Base-by-base conservation (phyloP, 2,329 filamentous ascomycete species). In the Cryphonectria naterciae region DNA sequence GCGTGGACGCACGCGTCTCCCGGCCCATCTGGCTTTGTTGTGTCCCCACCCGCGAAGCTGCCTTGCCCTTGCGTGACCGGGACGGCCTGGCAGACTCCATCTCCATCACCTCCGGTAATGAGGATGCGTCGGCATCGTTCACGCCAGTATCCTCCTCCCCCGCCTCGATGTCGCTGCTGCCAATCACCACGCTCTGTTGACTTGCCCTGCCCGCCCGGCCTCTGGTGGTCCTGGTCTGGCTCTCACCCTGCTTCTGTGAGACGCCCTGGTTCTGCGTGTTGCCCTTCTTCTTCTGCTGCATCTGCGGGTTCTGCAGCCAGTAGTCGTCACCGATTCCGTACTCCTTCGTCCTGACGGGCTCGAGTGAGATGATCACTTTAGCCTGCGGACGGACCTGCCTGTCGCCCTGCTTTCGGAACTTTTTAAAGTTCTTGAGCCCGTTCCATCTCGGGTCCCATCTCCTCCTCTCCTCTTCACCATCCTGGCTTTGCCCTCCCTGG, bases 401-500 rank as follows among this genome's bases (percentile, higher is more conserved):
- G 28, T 87, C 87, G 35, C 88, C 90, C 68, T 88, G 85, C 68
- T 85, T 85, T 32, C 86, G 85, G 77, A 99, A 99, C 76, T 89
- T 92, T 80, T 99, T 99, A 83, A 97, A 99, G 78, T 99, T 98
- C 80, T 94, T 95, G 60, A 95, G 87, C 0, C 95, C 96, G 78
- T 98, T 97, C 96, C 96, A 99, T 54, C 86, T 86, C 0, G 93
- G 90, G 74, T 98, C 89, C 95, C 95, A 98, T 56, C 93, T 86
- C 6, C 86, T 37, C 35, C 56, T 35, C 13, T 35, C 85, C 60
- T 84, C 83, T 1, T 81, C 83, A 61, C 85, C 79, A 28, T 87
- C 85, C 70, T 84, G 81, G n/a, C 90, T 88, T 25, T 85, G 81
- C 6, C 75, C 75, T 75, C 80, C 68, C 74, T 78, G 41, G 67